Evolutionary conservation across 2,329 filamentous ascomycete species (phyloP), one percentile per base, ranked within the genome.

Genomic region (Diplodia scrobiculata): DNA sequence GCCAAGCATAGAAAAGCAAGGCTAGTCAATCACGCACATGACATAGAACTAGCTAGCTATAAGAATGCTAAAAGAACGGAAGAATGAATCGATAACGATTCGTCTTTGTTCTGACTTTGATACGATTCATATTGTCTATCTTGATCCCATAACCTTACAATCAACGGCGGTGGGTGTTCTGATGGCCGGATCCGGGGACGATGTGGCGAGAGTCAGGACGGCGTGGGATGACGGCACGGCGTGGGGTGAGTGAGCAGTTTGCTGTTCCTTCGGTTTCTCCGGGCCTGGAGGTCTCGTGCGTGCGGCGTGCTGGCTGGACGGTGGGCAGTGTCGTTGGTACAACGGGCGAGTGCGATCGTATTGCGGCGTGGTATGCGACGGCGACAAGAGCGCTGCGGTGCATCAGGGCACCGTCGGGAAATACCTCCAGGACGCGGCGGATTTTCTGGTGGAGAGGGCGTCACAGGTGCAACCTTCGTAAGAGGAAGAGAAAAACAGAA

Each of bases 121-220:
- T n/a, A n/a, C n/a, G n/a, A n/a, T n/a, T n/a, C n/a, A n/a, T n/a
- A n/a, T n/a, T n/a, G n/a, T n/a, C n/a, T n/a, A n/a, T n/a, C n/a
- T n/a, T n/a, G n/a, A n/a, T n/a, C n/a, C n/a, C n/a, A n/a, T n/a
- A n/a, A n/a, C n/a, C n/a, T n/a, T n/a, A n/a, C n/a, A n/a, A n/a
- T n/a, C n/a, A n/a, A n/a, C 59, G 6, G 41, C 59, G 5, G 45
- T 41, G 7, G 25, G 25, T 25, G 25, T 63, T 21, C 10, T 51
- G 41, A 63, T 63, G 45, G 59, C 19, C 25, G 13, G 59, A 63
- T 38, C 59, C 59, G 25, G 21, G 29, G 41, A 19, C n/a, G 41
- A 11, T 45, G 27, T 50, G 45, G 48, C 2, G 25, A 51, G 36
- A n/a, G 25, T 63, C 7, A 2, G 59, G 5, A 51, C n/a, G 41